Percentiles rank a stretch among this genome's conserved stretches.
Evolutionary conservation across 169 alveolate genomes (phyloP).

Genomic region (Plasmodium berghei): DNA sequence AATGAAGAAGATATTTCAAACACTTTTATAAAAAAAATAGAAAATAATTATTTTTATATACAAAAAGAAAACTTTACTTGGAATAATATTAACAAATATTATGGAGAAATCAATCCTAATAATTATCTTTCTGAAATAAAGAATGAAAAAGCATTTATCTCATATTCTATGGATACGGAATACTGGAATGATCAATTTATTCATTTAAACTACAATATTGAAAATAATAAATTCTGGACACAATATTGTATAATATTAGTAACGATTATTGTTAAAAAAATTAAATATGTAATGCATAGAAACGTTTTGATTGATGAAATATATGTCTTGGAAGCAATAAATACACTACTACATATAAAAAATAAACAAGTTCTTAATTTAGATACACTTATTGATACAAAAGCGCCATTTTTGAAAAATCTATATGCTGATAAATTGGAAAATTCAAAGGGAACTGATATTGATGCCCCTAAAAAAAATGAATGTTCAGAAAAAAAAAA

Average conservation of each 20-base stretch:
- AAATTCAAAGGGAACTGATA: background rate
- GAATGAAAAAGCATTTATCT: background rate
- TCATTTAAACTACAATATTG: too few species aligned
- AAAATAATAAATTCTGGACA: background rate
- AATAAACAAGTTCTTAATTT: background rate
- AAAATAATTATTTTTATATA: slow-evolving; percentile 34
- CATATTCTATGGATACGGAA: background rate
- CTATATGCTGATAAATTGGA: background rate
- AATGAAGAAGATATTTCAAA: background rate
- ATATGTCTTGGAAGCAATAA: slow-evolving; percentile 12
- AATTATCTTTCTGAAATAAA: background rate
- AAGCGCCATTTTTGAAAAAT: slow-evolving; percentile 13
- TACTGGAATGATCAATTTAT: too few species aligned
- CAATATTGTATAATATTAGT: slow-evolving; percentile 24
- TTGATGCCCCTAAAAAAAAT: too few species aligned
- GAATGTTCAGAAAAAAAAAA: background rate
- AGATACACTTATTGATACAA: slow-evolving; percentile 31
- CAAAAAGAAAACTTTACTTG: slow-evolving; percentile 57
- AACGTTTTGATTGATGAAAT: slow-evolving; percentile 13
- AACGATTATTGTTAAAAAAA: slow-evolving; percentile 45
- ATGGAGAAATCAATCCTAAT: slow-evolving; percentile 1
- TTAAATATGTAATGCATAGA: slow-evolving; percentile 38
- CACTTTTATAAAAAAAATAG: background rate
- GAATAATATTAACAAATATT: slow-evolving; percentile 29
- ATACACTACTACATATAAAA: slow-evolving; percentile 29